Evolutionary conservation across 768 basidiomycete genomes (phyloP).

Genomic region (Lentinus brumalis): DNA sequence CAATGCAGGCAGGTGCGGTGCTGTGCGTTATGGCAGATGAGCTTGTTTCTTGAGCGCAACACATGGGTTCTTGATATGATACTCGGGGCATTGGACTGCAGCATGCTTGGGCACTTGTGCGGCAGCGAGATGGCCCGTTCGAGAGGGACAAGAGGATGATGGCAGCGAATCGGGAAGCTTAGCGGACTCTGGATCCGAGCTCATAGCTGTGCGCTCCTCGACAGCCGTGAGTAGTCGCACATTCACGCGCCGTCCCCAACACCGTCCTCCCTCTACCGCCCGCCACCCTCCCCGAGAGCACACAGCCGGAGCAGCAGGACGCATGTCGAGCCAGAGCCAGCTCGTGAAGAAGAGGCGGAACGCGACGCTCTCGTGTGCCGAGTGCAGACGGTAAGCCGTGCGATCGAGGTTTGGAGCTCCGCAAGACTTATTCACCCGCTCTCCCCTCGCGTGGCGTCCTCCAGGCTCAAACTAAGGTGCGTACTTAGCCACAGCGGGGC

Average conservation of each 20-base stretch:
- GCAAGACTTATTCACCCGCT: conserved; percentile 14
- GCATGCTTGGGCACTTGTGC: too few relatives aligned
- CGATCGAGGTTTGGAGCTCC: background rate
- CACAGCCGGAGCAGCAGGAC: background rate
- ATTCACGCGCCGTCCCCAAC: background rate
- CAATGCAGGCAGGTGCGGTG: background rate
- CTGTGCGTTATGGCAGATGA: background rate
- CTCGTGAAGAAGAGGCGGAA: conserved; percentile 29
- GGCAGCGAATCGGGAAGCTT: background rate
- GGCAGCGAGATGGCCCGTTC: too few relatives aligned
- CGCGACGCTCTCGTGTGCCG: conserved; percentile 63
- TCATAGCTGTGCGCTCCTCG: background rate
- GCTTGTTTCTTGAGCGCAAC: background rate
- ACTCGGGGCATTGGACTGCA: too few relatives aligned
- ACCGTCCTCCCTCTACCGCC: background rate
- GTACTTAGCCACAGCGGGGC: conserved; percentile 27
- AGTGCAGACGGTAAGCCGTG: conserved; percentile 60
- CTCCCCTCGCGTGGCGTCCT: background rate
- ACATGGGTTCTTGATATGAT: background rate
- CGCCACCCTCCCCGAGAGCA: background rate
- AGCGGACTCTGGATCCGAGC: background rate
- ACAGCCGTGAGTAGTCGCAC: conserved; percentile 1
- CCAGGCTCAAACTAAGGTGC: conserved; percentile 69
- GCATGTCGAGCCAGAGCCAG: conserved; percentile 21
- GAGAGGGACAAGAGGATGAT: too few relatives aligned